Evolutionary conservation across 257 asterid genomes (phyloP).

Genomic region (Nemophila menziesii): DNA sequence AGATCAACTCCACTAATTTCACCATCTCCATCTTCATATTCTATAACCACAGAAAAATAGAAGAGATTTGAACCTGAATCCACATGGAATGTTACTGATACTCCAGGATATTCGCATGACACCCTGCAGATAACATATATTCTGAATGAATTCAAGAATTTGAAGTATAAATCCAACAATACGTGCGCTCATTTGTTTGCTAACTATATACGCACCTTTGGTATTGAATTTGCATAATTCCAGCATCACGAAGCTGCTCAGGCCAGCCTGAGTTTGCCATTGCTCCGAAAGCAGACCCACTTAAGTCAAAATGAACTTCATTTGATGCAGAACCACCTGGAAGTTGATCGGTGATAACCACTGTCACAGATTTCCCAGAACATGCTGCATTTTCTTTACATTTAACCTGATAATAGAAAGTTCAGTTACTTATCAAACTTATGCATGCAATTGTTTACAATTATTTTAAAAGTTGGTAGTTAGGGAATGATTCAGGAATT

Average conservation of each 20-base stretch:
- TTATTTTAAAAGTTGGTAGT: background rate
- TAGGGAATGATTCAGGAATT: no score
- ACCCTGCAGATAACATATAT: no score
- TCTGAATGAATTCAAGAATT: no score
- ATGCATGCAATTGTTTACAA: background rate
- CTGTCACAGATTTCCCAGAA: slow-evolving; percentile 77
- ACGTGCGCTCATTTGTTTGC: no score
- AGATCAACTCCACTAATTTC: slow-evolving; percentile 35
- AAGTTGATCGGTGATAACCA: slow-evolving; percentile 61
- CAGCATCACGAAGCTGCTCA: slow-evolving; percentile 47
- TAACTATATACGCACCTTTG: slow-evolving; percentile 24
- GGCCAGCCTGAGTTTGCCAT: slow-evolving; percentile 53
- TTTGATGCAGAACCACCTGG: slow-evolving; percentile 61
- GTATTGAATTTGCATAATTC: slow-evolving; percentile 47
- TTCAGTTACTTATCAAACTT: background rate
- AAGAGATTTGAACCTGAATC: slow-evolving; percentile 62
- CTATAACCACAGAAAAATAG: slow-evolving; percentile 55
- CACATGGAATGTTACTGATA: slow-evolving; percentile 43
- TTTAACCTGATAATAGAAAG: slow-evolving; percentile 31
- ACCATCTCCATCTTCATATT: slow-evolving; percentile 61
- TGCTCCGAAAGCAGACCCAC: slow-evolving; percentile 78
- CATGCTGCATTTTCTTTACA: slow-evolving; percentile 41
- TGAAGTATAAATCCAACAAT: no score
- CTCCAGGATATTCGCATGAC: slow-evolving; percentile 52
- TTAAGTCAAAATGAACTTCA: slow-evolving; percentile 53